Conservation (phyloP, 495 filamentous ascomycete genomes). For the Parachaetomium inaequale region DNA sequence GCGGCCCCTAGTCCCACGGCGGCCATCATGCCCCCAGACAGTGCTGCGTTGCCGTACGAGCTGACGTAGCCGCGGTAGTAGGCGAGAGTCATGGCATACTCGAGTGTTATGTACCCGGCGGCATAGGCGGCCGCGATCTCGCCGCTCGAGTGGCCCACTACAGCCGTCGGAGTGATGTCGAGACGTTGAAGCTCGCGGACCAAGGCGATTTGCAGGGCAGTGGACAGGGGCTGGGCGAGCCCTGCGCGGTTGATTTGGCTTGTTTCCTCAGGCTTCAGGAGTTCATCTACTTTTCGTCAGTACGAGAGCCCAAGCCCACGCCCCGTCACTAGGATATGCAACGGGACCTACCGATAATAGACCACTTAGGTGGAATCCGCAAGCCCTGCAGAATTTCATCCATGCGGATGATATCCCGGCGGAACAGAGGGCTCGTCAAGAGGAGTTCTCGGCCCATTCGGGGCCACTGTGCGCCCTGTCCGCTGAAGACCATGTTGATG, state of each 20-base stretch:
- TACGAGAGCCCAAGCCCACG: no score
- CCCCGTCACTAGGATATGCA: no score
- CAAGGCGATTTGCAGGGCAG: neutral
- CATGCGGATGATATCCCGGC: conserved; percentile 27
- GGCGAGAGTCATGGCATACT: neutral
- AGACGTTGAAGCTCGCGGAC: neutral
- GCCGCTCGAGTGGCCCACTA: conserved; percentile 2
- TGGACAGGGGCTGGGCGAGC: neutral
- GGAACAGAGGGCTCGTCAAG: neutral
- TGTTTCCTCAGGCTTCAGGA: neutral
- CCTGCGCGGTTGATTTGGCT: conserved; percentile 1
- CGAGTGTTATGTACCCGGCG: neutral
- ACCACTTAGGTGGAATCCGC: neutral
- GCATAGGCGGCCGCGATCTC: neutral
- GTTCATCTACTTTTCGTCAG: neutral
- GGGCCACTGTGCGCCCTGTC: conserved; percentile 4
- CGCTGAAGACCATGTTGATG: conserved; percentile 5
- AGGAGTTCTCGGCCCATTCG: neutral
- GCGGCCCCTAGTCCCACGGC: neutral
- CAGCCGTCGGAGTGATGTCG: neutral
- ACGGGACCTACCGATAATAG: neutral
- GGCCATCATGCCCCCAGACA: neutral
- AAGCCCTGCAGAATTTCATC: neutral
- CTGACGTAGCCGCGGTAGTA: conserved; percentile 2
- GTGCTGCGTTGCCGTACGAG: neutral